phyloP scores from a whole-genome alignment of 2,329 filamentous ascomycete genomes.

The Ophiostoma triangulosporum region DNA sequence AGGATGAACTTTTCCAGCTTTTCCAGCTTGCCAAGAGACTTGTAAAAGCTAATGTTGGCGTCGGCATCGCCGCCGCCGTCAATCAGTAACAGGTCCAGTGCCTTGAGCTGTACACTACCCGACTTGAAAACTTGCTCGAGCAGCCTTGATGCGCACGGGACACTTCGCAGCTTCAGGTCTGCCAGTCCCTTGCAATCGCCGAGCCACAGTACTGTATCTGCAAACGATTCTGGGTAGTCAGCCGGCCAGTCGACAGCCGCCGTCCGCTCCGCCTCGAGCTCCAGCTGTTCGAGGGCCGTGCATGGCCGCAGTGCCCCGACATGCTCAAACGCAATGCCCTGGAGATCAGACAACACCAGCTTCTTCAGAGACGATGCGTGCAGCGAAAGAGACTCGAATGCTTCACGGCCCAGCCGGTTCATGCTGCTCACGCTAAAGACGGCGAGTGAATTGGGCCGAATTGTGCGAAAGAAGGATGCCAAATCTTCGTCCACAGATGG shows the following conservation, averaged over 20 bases:
- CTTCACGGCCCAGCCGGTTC: conserved; percentile 38
- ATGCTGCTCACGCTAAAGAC: conserved; percentile 44
- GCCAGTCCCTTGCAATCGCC: neutral
- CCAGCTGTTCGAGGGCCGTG: conserved; percentile 21
- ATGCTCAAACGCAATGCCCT: conserved; percentile 17
- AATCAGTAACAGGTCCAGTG: conserved; percentile 28
- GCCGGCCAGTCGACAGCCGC: conserved; percentile 14
- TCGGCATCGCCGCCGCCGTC: conserved; percentile 15
- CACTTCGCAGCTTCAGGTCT: neutral
- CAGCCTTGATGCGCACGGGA: neutral
- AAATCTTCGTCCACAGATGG: conserved; percentile 42
- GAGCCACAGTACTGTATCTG: conserved; percentile 21
- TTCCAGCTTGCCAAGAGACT: conserved; percentile 35
- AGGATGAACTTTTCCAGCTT: conserved; percentile 24
- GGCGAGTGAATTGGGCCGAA: conserved; percentile 42
- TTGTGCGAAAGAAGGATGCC: conserved; percentile 41
- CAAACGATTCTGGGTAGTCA: conserved; percentile 16
- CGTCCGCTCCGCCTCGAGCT: conserved; percentile 19
- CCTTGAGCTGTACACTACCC: neutral
- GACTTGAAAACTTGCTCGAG: conserved; percentile 21
- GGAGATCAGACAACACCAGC: conserved; percentile 21
- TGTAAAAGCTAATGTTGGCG: conserved; percentile 35
- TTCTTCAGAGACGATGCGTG: conserved; percentile 24
- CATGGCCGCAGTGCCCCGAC: conserved; percentile 22
- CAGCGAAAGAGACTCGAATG: conserved; percentile 39